Evolutionary conservation across 1,284 basidiomycete species (phyloP).

Genomic region (Fistulinella cinereoalba): DNA sequence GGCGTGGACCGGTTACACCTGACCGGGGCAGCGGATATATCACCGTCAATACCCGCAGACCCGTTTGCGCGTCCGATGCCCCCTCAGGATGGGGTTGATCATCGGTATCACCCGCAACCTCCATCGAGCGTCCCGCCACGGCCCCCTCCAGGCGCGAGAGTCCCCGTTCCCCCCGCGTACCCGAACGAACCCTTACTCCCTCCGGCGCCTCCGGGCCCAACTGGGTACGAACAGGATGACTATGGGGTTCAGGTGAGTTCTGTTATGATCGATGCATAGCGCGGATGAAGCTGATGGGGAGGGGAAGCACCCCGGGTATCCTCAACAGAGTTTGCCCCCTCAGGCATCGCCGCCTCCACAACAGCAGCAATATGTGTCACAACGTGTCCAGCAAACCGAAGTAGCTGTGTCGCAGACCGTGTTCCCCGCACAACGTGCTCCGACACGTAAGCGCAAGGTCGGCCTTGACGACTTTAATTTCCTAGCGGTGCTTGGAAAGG

Average conservation of each 20-base stretch:
- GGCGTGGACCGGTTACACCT: constrained; percentile 54
- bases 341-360: constrained; percentile 16
- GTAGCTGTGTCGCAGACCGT: constrained; percentile 17
- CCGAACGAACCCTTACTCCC: constrained; percentile 34
- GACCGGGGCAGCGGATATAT: constrained; percentile 37
- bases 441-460: constrained; percentile 74
- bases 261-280: neutral
- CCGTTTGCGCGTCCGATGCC: constrained; percentile 36
- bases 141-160: constrained; percentile 46
- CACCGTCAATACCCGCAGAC: constrained; percentile 33
- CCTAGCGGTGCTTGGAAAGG: constrained; percentile 96
- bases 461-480: constrained; percentile 99
- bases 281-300: constrained; percentile 11
- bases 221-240: constrained; percentile 32
- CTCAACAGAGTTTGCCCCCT: constrained; percentile 19
- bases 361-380: constrained; percentile 25
- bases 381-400: constrained; percentile 29
- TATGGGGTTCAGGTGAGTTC: constrained; percentile 30
- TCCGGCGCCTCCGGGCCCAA: constrained; percentile 16
- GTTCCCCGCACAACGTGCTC: constrained; percentile 39
- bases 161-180: constrained; percentile 39
- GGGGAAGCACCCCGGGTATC: constrained; percentile 22
- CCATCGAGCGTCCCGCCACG: constrained; percentile 36
- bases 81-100: constrained; percentile 32
- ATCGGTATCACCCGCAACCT: constrained; percentile 31